Conservation (phyloP, 2,329 filamentous ascomycete genomes). For the Fusarium metavorans region DNA sequence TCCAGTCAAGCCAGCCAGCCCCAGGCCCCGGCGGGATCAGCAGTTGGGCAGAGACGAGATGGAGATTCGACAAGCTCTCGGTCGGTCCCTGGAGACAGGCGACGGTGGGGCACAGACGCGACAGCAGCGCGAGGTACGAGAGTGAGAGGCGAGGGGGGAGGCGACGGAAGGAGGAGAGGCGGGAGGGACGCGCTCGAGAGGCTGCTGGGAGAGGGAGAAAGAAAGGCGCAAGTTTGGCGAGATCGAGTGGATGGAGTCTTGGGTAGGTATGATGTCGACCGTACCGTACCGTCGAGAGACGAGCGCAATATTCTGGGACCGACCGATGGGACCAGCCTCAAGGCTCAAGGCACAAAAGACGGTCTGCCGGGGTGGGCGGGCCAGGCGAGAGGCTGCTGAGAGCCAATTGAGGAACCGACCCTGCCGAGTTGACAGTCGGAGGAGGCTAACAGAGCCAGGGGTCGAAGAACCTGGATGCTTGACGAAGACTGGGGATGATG, state of each 20-base stretch:
- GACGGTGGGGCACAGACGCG: slow-evolving; percentile 44
- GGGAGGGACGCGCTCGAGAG: slow-evolving; percentile 32
- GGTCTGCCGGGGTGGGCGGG: slow-evolving; percentile 46
- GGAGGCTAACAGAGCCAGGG: slow-evolving; percentile 45
- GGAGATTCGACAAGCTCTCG: slow-evolving; percentile 44
- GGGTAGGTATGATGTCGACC: slow-evolving; percentile 45
- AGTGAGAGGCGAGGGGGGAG: slow-evolving; percentile 27
- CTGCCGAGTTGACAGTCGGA: slow-evolving; percentile 47
- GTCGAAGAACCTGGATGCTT: slow-evolving; percentile 43
- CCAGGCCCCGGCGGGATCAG: slow-evolving; percentile 46
- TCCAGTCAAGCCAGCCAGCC: slow-evolving; percentile 36
- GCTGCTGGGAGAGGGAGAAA: slow-evolving; percentile 28
- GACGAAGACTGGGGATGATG: slow-evolving; percentile 42
- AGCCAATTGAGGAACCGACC: slow-evolving; percentile 47
- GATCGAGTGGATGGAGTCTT: slow-evolving; percentile 36
- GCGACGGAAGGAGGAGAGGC: slow-evolving; percentile 2
- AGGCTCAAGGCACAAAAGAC: slow-evolving; percentile 44
- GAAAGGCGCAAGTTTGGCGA: slow-evolving; percentile 42
- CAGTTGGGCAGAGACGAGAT: slow-evolving; percentile 47
- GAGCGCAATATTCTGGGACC: slow-evolving; percentile 37
- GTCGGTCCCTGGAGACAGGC: slow-evolving; percentile 39
- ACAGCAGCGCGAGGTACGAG: slow-evolving; percentile 34
- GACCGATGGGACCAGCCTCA: slow-evolving; percentile 38
- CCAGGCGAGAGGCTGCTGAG: slow-evolving; percentile 39
- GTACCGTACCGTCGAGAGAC: slow-evolving; percentile 39